Evolutionary conservation across 768 basidiomycete genomes (phyloP).

Genomic region (Pisolithus microcarpus): DNA sequence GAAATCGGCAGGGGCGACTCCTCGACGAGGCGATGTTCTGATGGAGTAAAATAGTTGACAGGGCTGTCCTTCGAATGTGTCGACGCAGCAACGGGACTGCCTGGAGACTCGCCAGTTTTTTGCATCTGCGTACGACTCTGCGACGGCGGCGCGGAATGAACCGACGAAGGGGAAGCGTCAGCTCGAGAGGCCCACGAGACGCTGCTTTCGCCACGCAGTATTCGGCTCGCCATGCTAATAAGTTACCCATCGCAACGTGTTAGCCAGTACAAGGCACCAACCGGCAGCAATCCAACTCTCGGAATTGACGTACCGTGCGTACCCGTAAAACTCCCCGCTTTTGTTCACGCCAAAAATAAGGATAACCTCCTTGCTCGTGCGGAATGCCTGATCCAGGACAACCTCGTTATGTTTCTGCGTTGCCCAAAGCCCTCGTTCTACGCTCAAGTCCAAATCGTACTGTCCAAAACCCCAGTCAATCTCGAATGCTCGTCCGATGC

Average conservation of each 20-base stretch:
- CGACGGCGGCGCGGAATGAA: conserved; percentile 20
- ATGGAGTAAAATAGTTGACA: conserved; percentile 29
- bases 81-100: conserved; percentile 5
- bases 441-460: conserved; percentile 76
- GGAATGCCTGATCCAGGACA: conserved; percentile 85
- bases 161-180: conserved; percentile 28
- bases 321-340: conserved; percentile 92
- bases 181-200: conserved; percentile 52
- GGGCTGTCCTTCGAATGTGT: conserved; percentile 1
- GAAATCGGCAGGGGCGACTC: conserved; percentile 35
- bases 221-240: conserved; percentile 58
- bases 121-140: conserved; percentile 5
- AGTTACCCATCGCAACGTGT: background rate
- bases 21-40: conserved; percentile 33
- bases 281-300: background rate
- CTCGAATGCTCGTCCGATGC: background rate
- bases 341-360: conserved; percentile 92
- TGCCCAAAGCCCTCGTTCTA: conserved; percentile 77
- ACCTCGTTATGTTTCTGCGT: conserved; percentile 92
- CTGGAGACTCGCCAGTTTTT: conserved; percentile 9
- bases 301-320: conserved; percentile 55
- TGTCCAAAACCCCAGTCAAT: conserved; percentile 21
- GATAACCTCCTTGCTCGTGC: conserved; percentile 83
- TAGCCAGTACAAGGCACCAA: background rate
- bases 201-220: conserved; percentile 42